A percentile compares a stretch with the other conserved stretches of the same genome.
phyloP scores from a whole-genome alignment of 2,329 filamentous ascomycete genomes.

The Aspergillus caelatus region DNA sequence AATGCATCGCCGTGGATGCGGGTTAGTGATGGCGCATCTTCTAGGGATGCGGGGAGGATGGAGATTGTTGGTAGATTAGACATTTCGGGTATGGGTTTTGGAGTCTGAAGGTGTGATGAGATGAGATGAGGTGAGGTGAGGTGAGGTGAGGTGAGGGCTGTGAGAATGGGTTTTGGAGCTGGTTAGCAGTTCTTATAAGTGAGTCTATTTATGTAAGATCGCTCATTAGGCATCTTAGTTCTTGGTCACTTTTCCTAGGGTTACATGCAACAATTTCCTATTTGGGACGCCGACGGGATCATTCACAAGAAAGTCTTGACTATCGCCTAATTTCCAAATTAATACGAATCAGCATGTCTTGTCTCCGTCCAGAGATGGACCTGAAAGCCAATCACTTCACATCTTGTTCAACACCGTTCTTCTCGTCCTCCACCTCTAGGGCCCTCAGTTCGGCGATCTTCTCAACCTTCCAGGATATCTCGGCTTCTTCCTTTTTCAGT shows the following conservation, averaged over 20 bases:
- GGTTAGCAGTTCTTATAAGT: too few species aligned
- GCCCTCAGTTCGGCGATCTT: neutral
- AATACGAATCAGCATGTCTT: too few species aligned
- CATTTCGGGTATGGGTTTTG: neutral
- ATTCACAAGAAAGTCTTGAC: neutral
- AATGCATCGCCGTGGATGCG: conserved; percentile 1
- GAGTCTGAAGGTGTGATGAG: too few species aligned
- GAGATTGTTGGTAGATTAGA: neutral
- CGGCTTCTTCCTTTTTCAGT: too few species aligned
- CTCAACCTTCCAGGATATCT: too few species aligned
- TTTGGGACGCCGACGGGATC: neutral
- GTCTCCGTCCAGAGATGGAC: too few species aligned
- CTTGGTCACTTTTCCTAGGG: neutral
- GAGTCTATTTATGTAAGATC: neutral
- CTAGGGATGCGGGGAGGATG: neutral
- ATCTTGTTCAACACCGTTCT: neutral
- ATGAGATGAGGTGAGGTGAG: neutral
- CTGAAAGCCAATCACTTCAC: neutral
- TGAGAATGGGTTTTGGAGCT: too few species aligned
- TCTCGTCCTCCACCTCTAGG: neutral
- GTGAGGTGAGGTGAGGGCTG: too few species aligned
- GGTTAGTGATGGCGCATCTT: neutral
- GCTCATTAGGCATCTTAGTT: neutral
- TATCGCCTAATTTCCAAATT: too few species aligned
- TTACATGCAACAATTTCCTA: neutral